Conservation (phyloP, 2,329 filamentous ascomycete genomes). For the Amauroascus verrucosus region DNA sequence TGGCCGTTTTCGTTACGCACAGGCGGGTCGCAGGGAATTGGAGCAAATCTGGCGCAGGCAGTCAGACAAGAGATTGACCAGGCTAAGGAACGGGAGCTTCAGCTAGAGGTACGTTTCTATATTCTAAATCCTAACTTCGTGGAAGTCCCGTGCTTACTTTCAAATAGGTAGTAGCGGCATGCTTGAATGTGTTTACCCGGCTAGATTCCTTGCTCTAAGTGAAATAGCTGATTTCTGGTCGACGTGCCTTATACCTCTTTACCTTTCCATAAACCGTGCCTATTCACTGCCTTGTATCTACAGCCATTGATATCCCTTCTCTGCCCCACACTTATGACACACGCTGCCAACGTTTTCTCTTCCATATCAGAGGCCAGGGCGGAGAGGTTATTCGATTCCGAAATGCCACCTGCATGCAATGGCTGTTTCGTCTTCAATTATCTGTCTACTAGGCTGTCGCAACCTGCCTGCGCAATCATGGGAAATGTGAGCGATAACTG, state of each 20-base stretch:
- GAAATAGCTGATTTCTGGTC: neutral
- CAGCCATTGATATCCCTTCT: conserved; percentile 9
- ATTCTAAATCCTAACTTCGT: neutral
- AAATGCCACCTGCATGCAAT: neutral
- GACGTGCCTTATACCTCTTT: conserved; percentile 7
- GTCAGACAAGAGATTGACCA: conserved; percentile 79
- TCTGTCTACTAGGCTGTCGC: neutral
- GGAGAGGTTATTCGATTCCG: neutral
- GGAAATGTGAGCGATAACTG: neutral
- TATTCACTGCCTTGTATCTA: conserved; percentile 5
- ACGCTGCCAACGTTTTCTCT: neutral
- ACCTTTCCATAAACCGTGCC: conserved; percentile 1
- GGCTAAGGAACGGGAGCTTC: conserved; percentile 85
- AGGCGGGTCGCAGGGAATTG: conserved; percentile 69
- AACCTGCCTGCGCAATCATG: neutral
- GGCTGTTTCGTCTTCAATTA: neutral
- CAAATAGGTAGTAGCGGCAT: conserved; percentile 69
- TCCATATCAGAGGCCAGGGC: neutral
- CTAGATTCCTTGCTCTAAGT: conserved; percentile 81
- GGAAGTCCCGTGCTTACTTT: conserved; percentile 12
- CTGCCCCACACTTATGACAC: conserved; percentile 9
- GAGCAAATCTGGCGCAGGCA: conserved; percentile 80
- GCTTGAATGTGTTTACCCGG: conserved; percentile 91
- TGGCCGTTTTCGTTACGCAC: conserved; percentile 85
- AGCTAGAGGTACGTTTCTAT: conserved; percentile 65